Evolutionary conservation across 1,139 yeast genomes (phyloP), one percentile per base, ranked within the genome.

Genomic region (Candida sanyaensis): DNA sequence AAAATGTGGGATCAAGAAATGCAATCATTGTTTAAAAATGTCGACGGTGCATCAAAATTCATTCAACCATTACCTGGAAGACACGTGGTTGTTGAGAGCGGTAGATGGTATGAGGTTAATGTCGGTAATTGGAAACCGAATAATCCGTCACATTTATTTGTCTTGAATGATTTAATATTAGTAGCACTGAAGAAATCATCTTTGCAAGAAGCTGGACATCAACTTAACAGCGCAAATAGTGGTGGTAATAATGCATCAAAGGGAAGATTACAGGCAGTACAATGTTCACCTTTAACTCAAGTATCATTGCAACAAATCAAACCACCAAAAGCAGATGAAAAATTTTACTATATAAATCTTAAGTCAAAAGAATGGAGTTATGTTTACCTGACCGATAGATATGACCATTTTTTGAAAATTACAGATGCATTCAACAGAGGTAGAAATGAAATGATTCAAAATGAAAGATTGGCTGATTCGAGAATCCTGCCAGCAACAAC

Each of bases 1-100:
- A 84, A 81, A 59, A 79, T 87, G 76, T 89, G 96, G 97, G 88
- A 85, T 27, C 78, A 74, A 45, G 92, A 89, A 59, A 73, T 92
- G 59, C 82, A 80, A 48, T 79, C 83, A 6, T 68, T 92, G 41
- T 91, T 86, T 65, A 83, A 84, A 56, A 89, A 87, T 53, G 96
- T 92, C 9, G 97, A 92, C 55, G 96, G 97, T 6, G 92, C 96
- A 1, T 92, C 90, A 54, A 89, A 88, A 61, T 83, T 80, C 55
- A 73, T 92, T 43, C 88, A 91, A 26, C 82, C 90, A 1, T 67
- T 80, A 6, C 89, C 95, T 0, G 96, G 95, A 2, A 77, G 97
- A 46, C 97, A 91, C 62, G 81, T 92, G 2, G 71, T 90, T 28
- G 80, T 85, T 8, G 95, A 90, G 58, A 84, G 91, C 64, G 86